These are phyloP conservation scores for Gynostemma pentaphyllum DNA, from an alignment of 306 rosid species.

Conservation along the genomic window DNA sequence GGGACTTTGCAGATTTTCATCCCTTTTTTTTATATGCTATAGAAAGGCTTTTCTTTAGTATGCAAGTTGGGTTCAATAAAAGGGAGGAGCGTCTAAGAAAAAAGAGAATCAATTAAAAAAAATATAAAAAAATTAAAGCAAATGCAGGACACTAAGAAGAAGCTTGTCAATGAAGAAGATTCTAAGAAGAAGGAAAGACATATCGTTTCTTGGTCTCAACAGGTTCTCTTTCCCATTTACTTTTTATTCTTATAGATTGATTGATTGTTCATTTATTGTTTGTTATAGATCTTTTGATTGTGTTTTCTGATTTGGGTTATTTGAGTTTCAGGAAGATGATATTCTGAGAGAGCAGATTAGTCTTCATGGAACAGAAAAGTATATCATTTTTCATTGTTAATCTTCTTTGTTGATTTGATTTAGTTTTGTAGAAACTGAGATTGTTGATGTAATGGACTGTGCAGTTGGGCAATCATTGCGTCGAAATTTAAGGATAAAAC, in stretches of 20 bases:
- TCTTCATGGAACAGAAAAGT: constrained; percentile 91
- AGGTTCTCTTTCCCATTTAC: constrained; percentile 32
- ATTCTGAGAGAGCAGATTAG: constrained; percentile 73
- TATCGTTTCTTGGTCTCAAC: constrained; percentile 92
- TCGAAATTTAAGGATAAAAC: constrained; percentile 93
- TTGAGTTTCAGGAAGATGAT: constrained; percentile 88
- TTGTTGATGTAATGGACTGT: constrained; percentile 3
- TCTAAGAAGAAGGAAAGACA: constrained; percentile 99
- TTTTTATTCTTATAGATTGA: neutral
- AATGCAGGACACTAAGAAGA: constrained; percentile 56
- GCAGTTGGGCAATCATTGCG: constrained; percentile 97
- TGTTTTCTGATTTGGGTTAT: constrained; percentile 24
- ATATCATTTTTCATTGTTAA: constrained; percentile 15
- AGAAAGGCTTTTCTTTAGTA: constrained; percentile 50
- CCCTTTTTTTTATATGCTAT: constrained; percentile 8
- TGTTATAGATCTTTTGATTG: neutral
- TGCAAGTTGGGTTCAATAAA: constrained; percentile 58
- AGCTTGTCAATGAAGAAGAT: constrained; percentile 54
- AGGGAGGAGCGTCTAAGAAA: constrained; percentile 62
- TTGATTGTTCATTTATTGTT: neutral
- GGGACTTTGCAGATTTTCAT: constrained; percentile 12
- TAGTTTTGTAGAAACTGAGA: neutral
- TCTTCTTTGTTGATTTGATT: constrained; percentile 3
- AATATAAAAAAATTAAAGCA: constrained; percentile 24
- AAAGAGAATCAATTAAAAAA: constrained; percentile 16